Conservation (phyloP, 1,284 basidiomycete species). For the Hemileia vastatrix region DNA sequence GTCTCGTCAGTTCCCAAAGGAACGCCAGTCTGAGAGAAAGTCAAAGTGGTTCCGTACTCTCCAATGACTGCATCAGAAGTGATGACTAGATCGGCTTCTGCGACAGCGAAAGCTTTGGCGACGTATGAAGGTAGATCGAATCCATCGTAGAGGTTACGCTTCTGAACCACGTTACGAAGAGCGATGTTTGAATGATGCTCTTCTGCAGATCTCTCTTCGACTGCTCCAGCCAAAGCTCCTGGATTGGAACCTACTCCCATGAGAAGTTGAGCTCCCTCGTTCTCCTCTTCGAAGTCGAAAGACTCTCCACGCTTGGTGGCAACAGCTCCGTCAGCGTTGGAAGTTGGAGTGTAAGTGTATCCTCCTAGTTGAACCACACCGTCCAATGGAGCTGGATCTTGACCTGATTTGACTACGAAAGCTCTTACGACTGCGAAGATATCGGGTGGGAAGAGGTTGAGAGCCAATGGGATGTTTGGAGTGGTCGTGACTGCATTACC, state of each 20-base stretch:
- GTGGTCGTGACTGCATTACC: slow-evolving; percentile 56
- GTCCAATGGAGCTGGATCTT: slow-evolving; percentile 58
- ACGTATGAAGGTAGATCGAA: slow-evolving; percentile 63
- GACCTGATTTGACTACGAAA: slow-evolving; percentile 57
- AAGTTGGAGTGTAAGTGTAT: slow-evolving; percentile 54
- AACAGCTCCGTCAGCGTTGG: no score
- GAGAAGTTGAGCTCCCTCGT: no score
- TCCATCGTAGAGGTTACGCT: slow-evolving; percentile 48
- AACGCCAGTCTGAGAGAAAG: slow-evolving; percentile 59
- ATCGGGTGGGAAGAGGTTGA: slow-evolving; percentile 63
- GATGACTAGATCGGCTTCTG: slow-evolving; percentile 57
- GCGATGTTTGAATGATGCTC: no score
- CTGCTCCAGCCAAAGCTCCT: no score
- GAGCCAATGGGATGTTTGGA: slow-evolving; percentile 54
- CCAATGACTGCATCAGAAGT: slow-evolving; percentile 56
- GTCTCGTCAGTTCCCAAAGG: slow-evolving; percentile 57
- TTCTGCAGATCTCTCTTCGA: no score
- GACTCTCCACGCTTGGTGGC: slow-evolving; percentile 12
- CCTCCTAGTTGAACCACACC: slow-evolving; percentile 61
- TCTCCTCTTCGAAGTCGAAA: slow-evolving; percentile 31
- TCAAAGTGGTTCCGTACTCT: slow-evolving; percentile 57
- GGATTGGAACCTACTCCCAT: no score
- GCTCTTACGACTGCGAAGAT: slow-evolving; percentile 62
- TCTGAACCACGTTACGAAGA: slow-evolving; percentile 41
- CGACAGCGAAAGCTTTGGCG: slow-evolving; percentile 56